Evolutionary conservation across 1,284 basidiomycete genomes (phyloP).

Genomic region (Malassezia japonica): DNA sequence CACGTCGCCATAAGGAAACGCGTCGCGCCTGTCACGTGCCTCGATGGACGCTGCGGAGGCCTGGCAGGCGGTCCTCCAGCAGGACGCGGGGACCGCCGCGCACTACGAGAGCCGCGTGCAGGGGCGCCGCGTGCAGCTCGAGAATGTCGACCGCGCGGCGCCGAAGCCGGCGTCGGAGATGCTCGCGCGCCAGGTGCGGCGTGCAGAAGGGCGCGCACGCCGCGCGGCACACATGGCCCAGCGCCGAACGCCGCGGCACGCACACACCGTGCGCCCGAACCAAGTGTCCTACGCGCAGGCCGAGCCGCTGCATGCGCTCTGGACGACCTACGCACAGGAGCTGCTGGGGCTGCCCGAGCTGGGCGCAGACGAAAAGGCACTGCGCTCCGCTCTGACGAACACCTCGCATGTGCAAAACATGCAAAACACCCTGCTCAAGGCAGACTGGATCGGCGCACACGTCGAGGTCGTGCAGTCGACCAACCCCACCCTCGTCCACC

Average conservation of each 20-base stretch:
- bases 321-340: constrained; percentile 11
- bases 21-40: constrained; percentile 4
- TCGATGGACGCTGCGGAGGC: constrained; percentile 3
- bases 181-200: not conserved
- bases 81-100: not conserved
- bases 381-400: too few relatives aligned
- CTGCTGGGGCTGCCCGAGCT: constrained; percentile 4
- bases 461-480: constrained; percentile 11
- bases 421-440: constrained; percentile 15
- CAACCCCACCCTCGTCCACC: constrained; percentile 13
- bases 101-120: constrained; percentile 11
- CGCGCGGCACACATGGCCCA: too few relatives aligned
- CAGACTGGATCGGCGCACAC: constrained; percentile 13
- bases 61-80: not conserved
- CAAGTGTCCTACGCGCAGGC: not conserved
- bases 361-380: not conserved
- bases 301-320: constrained; percentile 1
- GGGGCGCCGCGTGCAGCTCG: not conserved
- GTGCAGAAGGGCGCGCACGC: constrained; percentile 1
- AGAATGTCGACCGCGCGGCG: constrained; percentile 11
- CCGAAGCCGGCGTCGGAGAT: constrained; percentile 7
- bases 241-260: not conserved
- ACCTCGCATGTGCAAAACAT: constrained; percentile 1
- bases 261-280: not conserved
- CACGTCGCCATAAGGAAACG: constrained; percentile 4